Conservation (phyloP, 331 rosid species). For the Rosa hybrid region DNA sequence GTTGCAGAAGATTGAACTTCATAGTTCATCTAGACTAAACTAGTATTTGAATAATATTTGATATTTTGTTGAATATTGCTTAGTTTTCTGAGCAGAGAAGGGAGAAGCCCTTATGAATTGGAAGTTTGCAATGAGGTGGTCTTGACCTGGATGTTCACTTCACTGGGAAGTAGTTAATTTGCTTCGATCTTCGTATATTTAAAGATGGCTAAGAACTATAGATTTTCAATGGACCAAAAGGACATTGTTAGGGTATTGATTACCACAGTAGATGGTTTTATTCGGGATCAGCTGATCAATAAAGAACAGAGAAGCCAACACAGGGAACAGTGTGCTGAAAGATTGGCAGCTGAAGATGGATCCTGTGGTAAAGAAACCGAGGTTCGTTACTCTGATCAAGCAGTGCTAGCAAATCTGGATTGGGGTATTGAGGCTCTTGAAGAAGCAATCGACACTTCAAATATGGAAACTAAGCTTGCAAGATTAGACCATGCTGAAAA, state of each 20-base stretch:
- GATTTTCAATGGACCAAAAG: constrained; percentile 69
- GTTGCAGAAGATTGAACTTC: background rate
- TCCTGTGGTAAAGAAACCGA: constrained; percentile 53
- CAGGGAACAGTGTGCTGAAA: constrained; percentile 90
- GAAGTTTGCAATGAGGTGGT: constrained; percentile 14
- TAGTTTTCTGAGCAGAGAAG: constrained; percentile 11
- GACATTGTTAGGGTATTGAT: constrained; percentile 60
- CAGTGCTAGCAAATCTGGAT: constrained; percentile 85
- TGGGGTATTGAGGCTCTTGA: constrained; percentile 97
- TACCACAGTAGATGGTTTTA: constrained; percentile 59
- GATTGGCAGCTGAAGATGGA: constrained; percentile 90
- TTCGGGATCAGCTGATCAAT: constrained; percentile 60
- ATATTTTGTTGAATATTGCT: background rate
- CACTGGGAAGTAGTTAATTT: constrained; percentile 5
- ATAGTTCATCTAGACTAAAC: background rate
- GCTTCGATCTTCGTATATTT: constrained; percentile 13
- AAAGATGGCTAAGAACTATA: constrained; percentile 53
- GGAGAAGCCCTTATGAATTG: background rate
- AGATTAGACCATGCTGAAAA: constrained; percentile 79
- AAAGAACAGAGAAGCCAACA: constrained; percentile 66
- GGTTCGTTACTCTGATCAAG: constrained; percentile 90
- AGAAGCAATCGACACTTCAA: constrained; percentile 81
- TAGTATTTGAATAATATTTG: background rate
- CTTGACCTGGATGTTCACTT: background rate
- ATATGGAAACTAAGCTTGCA: constrained; percentile 84